Evolutionary conservation across 805 yeast genomes (phyloP).

Genomic region (Myxozyma monticola): DNA sequence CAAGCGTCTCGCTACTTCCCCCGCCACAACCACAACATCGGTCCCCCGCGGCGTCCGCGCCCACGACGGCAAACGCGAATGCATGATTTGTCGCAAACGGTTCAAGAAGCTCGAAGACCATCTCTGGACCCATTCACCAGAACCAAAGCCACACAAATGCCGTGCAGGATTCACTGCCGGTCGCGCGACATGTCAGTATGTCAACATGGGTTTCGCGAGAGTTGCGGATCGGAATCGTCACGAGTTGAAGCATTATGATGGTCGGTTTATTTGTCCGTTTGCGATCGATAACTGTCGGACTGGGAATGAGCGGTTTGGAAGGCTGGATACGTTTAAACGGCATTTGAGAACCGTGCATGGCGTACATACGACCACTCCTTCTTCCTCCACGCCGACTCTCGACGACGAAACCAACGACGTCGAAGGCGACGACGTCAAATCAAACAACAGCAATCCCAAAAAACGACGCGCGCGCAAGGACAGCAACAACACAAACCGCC

Average conservation of each 20-base stretch:
- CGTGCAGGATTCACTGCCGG: constrained; percentile 23
- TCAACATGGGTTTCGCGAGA: constrained; percentile 21
- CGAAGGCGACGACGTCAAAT: background rate
- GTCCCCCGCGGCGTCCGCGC: background rate
- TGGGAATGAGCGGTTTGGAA: constrained; percentile 20
- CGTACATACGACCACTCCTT: background rate
- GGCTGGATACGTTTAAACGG: constrained; percentile 26
- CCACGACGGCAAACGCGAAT: constrained; percentile 20
- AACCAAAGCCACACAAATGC: constrained; percentile 26
- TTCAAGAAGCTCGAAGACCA: constrained; percentile 26
- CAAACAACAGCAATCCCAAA: background rate
- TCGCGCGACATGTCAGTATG: constrained; percentile 17
- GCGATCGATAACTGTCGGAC: constrained; percentile 15
- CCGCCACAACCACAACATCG: background rate
- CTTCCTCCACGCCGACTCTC: background rate
- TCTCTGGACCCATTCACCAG: constrained; percentile 22
- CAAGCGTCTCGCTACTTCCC: background rate
- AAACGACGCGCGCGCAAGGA: background rate
- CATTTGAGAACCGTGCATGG: constrained; percentile 26
- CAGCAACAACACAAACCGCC: background rate
- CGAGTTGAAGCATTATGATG: constrained; percentile 22
- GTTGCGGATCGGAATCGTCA: constrained; percentile 24
- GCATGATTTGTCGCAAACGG: constrained; percentile 20
- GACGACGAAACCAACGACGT: too few relatives aligned
- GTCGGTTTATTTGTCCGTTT: constrained; percentile 24